Evolutionary conservation across 2,329 filamentous ascomycete genomes (phyloP).

Genomic region (Pseudocercospora pini-densiflorae): DNA sequence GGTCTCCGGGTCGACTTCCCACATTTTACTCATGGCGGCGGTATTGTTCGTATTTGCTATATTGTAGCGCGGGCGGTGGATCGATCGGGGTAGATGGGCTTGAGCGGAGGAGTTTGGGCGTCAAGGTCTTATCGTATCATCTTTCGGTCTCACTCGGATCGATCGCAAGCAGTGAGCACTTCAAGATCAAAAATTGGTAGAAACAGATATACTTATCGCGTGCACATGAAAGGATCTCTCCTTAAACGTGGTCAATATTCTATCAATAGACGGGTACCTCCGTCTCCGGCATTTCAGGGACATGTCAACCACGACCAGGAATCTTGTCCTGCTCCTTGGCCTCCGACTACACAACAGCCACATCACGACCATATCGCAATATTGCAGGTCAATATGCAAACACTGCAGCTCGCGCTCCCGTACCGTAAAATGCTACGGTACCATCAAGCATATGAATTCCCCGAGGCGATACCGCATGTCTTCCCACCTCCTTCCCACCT

Average conservation of each 20-base stretch:
- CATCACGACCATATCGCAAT: not conserved
- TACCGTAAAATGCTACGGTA: not conserved
- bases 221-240: not conserved
- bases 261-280: not conserved
- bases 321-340: not conserved
- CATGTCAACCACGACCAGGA: not conserved
- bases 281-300: not conserved
- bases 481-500: not conserved
- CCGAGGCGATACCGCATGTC: not conserved
- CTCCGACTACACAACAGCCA: not conserved
- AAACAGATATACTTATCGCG: not conserved
- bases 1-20: conserved; percentile 98
- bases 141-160: not conserved
- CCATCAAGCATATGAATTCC: not conserved
- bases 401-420: not conserved
- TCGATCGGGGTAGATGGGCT: not conserved
- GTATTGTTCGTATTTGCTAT: conserved; percentile 10
- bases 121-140: not conserved
- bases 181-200: not conserved
- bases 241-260: not conserved
- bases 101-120: not conserved
- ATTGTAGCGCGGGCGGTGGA: not conserved
- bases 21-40: conserved; percentile 72
- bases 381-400: not conserved
- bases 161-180: not conserved